Conservation (phyloP, 1,284 basidiomycete species). For the Ustilago vetiveriae region DNA sequence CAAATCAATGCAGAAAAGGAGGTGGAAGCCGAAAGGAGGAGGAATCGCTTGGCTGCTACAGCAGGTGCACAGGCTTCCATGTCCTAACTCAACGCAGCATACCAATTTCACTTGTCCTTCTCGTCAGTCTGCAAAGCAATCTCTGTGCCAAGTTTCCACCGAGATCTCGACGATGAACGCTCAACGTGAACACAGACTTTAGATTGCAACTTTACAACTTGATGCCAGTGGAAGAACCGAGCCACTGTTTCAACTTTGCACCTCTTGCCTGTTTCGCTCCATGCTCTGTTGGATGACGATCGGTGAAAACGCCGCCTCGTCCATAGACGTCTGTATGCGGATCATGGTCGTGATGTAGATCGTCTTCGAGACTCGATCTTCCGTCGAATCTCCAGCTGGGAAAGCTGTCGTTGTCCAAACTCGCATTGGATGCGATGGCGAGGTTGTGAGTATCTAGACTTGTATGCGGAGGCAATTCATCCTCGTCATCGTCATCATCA, state of each 20-base stretch:
- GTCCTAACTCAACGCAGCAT: conserved; percentile 13
- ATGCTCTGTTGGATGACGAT: conserved; percentile 1
- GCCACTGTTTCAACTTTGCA: conserved; percentile 20
- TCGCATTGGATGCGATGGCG: too few relatives aligned
- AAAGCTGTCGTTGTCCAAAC: conserved; percentile 25
- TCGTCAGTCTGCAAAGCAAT: too few relatives aligned
- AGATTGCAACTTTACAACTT: too few relatives aligned
- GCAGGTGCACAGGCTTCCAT: conserved; percentile 63
- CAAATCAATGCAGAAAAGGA: conserved; percentile 65
- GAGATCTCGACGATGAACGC: too few relatives aligned
- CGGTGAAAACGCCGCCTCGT: conserved; percentile 20
- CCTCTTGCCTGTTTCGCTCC: background rate
- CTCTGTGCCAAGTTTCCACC: too few relatives aligned
- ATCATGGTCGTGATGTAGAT: conserved; percentile 9
- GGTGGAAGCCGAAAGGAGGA: conserved; percentile 64
- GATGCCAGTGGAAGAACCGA: conserved; percentile 9
- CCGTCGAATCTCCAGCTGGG: conserved; percentile 14
- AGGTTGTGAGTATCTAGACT: conserved; percentile 19
- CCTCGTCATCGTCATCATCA: conserved; percentile 12
- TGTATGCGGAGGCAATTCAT: conserved; percentile 33
- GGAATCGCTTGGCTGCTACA: conserved; percentile 63
- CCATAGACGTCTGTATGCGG: conserved; percentile 1
- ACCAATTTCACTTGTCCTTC: too few relatives aligned
- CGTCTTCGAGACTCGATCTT: background rate
- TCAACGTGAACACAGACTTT: too few relatives aligned